Percentiles rank a stretch among this genome's conserved stretches.
These are phyloP conservation scores for Seiridium unicorne DNA, from an alignment of 2,329 filamentous ascomycete genomes.

Conservation along the genomic window DNA sequence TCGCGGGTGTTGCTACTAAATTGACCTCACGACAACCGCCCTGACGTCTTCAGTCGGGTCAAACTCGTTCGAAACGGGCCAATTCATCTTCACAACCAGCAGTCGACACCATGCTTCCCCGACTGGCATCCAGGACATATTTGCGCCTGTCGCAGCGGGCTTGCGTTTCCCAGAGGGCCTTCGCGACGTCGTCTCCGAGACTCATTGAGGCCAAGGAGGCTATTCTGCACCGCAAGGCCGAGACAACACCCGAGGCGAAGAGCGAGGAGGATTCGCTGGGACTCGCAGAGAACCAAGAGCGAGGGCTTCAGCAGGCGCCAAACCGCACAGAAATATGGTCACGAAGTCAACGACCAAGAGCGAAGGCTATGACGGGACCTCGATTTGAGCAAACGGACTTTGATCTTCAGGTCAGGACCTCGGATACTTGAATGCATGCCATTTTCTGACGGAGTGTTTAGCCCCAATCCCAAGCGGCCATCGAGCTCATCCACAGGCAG, in stretches of 20 bases:
- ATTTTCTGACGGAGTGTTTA: slow-evolving; percentile 32
- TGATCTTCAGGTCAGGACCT: slow-evolving; percentile 73
- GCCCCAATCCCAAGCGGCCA: slow-evolving; percentile 87
- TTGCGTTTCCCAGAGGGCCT: slow-evolving; percentile 44
- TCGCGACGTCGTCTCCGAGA: slow-evolving; percentile 44
- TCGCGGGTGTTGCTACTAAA: not conserved
- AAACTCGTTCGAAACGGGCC: slow-evolving; percentile 15
- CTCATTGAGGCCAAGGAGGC: slow-evolving; percentile 35
- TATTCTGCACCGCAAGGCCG: slow-evolving; percentile 36
- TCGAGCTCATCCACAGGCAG: slow-evolving; percentile 94
- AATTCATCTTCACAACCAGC: slow-evolving; percentile 42
- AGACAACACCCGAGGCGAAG: slow-evolving; percentile 40
- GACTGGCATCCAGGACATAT: slow-evolving; percentile 36
- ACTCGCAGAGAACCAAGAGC: slow-evolving; percentile 43
- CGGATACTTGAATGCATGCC: not conserved
- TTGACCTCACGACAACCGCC: slow-evolving; percentile 6
- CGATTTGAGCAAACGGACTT: slow-evolving; percentile 98
- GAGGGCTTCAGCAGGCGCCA: slow-evolving; percentile 69
- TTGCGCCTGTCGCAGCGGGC: slow-evolving; percentile 42
- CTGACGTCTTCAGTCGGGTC: slow-evolving; percentile 9
- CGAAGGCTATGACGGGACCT: slow-evolving; percentile 86
- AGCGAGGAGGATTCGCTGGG: slow-evolving; percentile 38
- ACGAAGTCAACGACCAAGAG: slow-evolving; percentile 76
- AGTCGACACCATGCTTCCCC: slow-evolving; percentile 50
- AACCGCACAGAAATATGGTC: slow-evolving; percentile 84